A percentile compares a stretch with the other conserved stretches of the same genome.
phyloP scores from a whole-genome alignment of 148 eudicot genomes.

The Cornus controversa region DNA sequence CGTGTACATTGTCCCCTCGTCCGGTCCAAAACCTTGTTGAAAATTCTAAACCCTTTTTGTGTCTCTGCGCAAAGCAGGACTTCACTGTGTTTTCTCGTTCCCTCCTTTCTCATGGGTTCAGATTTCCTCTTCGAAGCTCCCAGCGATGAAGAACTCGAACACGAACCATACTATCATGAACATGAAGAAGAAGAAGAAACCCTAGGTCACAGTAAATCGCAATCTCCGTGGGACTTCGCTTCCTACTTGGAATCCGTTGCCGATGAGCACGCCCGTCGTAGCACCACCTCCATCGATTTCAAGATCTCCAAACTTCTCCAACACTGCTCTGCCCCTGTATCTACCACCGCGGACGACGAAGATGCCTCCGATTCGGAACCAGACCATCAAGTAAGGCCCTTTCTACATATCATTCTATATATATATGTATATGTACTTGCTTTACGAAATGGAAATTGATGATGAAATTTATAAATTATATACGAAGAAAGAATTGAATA shows the following conservation, averaged over 20 bases:
- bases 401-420: background rate
- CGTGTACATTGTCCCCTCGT: no score
- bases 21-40: no score
- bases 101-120: background rate
- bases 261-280: constrained; percentile 73
- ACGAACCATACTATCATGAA: constrained; percentile 10
- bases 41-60: no score
- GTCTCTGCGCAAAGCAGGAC: no score
- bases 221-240: constrained; percentile 88
- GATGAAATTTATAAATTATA: no score
- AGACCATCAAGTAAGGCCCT: constrained; percentile 41
- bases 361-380: constrained; percentile 41
- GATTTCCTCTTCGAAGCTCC: constrained; percentile 43
- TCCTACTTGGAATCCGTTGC: constrained; percentile 69
- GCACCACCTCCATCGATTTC: constrained; percentile 78
- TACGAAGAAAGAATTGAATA: background rate
- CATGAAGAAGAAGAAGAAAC: background rate
- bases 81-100: background rate
- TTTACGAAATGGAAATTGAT: background rate
- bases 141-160: constrained; percentile 47
- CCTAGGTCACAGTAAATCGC: constrained; percentile 21
- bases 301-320: constrained; percentile 59
- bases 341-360: constrained; percentile 18
- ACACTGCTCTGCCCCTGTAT: constrained; percentile 17
- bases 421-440: no score